Conservation (phyloP, 2,329 filamentous ascomycete genomes). For the Pyrenochaeta sp. region DNA sequence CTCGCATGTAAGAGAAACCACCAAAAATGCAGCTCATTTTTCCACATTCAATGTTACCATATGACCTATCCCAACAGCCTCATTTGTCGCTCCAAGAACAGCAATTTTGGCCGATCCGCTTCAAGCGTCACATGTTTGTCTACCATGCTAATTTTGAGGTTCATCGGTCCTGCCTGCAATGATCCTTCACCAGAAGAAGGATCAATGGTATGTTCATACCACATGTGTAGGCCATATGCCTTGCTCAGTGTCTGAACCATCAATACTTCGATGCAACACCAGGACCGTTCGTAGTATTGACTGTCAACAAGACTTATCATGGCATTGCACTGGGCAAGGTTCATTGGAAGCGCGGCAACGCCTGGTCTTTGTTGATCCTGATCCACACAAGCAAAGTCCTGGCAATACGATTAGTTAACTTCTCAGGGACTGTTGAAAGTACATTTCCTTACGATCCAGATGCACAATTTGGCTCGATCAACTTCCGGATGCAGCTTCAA, state of each 20-base stretch:
- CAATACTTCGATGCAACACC: slow-evolving; percentile 51
- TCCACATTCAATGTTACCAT: no score
- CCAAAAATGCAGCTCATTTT: no score
- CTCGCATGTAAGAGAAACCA: no score
- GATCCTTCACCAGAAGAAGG: no score
- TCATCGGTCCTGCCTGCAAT: no score
- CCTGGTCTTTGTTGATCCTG: slow-evolving; percentile 47
- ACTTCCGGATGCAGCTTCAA: slow-evolving; percentile 32
- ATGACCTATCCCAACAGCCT: no score
- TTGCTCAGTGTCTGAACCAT: slow-evolving; percentile 43
- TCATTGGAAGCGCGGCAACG: slow-evolving; percentile 48
- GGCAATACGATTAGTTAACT: no score
- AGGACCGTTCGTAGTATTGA: slow-evolving; percentile 48
- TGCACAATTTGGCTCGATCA: slow-evolving; percentile 17
- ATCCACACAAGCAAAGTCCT: slow-evolving; percentile 52
- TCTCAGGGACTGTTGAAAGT: background rate
- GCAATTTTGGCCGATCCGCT: no score
- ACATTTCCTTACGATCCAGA: slow-evolving; percentile 13
- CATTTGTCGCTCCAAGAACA: no score
- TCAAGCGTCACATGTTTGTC: no score
- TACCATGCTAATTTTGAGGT: no score
- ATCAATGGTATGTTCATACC: slow-evolving; percentile 35
- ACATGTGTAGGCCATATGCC: slow-evolving; percentile 44
- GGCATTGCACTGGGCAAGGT: slow-evolving; percentile 52
- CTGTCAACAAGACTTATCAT: slow-evolving; percentile 52